Percentiles rank a stretch among this genome's conserved stretches.
These are phyloP conservation scores for Porcisia deanei DNA, from an alignment of 208 protist species.

Conservation along the genomic window DNA sequence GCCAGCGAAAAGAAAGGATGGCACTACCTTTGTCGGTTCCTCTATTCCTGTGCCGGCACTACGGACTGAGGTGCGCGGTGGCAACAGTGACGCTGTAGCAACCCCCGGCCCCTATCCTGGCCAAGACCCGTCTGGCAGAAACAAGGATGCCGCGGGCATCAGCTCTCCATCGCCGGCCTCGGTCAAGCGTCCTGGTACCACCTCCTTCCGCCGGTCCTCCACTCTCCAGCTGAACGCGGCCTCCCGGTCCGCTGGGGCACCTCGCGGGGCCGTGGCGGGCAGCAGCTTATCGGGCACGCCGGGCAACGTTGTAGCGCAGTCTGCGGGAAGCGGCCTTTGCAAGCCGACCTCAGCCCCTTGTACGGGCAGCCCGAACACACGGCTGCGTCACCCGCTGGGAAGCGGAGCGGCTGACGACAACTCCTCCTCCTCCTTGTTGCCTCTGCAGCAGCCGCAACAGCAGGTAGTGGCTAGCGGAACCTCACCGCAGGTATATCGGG, in stretches of 20 bases:
- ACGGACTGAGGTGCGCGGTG: not conserved
- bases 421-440: not conserved
- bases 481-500: not conserved
- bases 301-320: not conserved
- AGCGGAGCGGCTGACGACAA: not conserved
- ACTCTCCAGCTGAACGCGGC: conserved; percentile 1
- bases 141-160: not conserved
- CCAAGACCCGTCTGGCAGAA: not conserved
- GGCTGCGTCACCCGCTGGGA: conserved; percentile 10
- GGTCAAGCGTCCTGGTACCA: not conserved
- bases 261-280: not conserved
- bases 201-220: conserved; percentile 14
- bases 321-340: not conserved
- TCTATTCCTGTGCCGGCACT: not conserved
- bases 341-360: not conserved
- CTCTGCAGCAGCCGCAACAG: not conserved
- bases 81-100: not conserved
- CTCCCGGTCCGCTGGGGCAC: not conserved
- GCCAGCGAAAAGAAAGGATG: not conserved
- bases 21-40: not conserved
- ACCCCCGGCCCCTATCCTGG: not conserved
- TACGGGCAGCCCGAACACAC: conserved; percentile 22
- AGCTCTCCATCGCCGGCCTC: not conserved
- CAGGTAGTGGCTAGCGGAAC: not conserved
- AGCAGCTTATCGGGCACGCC: not conserved